Base-by-base conservation (phyloP, 176 grass and related monocot species). In the Oryza nivara region DNA sequence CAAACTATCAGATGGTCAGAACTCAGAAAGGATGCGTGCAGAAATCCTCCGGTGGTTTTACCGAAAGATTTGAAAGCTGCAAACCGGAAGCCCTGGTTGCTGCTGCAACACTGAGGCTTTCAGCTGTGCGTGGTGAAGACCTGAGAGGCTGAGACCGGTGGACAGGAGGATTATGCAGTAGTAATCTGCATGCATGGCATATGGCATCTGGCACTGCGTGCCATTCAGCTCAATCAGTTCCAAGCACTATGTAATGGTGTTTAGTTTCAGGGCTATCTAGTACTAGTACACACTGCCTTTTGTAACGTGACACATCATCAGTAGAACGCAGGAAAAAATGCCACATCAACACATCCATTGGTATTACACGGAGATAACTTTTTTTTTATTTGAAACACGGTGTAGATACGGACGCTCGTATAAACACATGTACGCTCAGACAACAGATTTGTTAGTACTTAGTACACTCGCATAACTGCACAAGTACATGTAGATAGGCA, bases 11-110 rank as follows among this genome's bases (percentile, higher is more conserved):
- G 35, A 60, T 36, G 35, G 1, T 60, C 10, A 4, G 35, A 36
- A 36, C 35, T 76, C 32, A 23, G 32, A 76, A 76, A 22, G n/a
- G 19, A 76, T 22, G 74, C 52, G 56, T 61, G 30, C 48, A 56
- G 49, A 60, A 43, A n/a, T 38, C 35, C 25, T 54, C 26, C 48
- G 25, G 11, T 72, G 25, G 49, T 52, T 30, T 19, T 52, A 74
- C 46, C 25, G 26, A 52, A 52, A 28, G 72, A 74, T 52, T 19
- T 34, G 72, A 74, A 52, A 19, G 7, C 72, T 73, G 71, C 22
- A 48, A 46, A 74, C 16, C 7, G 23, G 72, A 74, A 51, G 23
- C 22, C 71, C 12, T 9, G 43, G 7, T 9, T 43, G 41, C 43
- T 9, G 72, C 14, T 51, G 44, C 44, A 48, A 6, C 43, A 28